A percentile compares a stretch with the other conserved stretches of the same genome.
These are phyloP conservation scores for Ogataea zsoltii DNA, from an alignment of 805 yeast species.

Conservation along the genomic window DNA sequence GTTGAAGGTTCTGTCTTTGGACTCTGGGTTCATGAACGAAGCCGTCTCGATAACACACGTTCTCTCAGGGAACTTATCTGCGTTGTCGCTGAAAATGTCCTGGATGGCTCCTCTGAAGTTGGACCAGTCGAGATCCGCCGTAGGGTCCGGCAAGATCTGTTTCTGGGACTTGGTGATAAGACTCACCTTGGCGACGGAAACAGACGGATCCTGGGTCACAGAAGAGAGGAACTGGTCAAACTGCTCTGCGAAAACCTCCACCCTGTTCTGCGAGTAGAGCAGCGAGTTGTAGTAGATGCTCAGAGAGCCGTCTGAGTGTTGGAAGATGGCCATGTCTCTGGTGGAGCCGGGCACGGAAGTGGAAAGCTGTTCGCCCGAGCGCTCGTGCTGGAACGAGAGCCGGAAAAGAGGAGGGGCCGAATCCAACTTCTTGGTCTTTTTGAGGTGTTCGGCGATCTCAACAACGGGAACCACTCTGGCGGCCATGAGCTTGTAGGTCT, in stretches of 20 bases:
- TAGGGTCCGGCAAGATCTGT: conserved; percentile 79
- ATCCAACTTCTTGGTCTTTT: conserved; percentile 50
- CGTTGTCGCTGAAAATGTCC: conserved; percentile 89
- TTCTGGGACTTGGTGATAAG: conserved; percentile 70
- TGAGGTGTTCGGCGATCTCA: conserved; percentile 55
- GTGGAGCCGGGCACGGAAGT: conserved; percentile 52
- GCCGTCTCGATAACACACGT: conserved; percentile 92
- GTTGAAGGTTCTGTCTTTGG: conserved; percentile 69
- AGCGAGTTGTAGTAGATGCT: conserved; percentile 71
- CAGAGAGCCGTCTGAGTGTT: conserved; percentile 35
- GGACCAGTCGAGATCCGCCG: conserved; percentile 82
- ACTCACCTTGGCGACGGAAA: conserved; percentile 57
- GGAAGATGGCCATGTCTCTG: conserved; percentile 65
- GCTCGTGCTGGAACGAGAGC: conserved; percentile 54
- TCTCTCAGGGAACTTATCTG: conserved; percentile 80
- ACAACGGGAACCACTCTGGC: conserved; percentile 48
- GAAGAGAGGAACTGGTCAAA: conserved; percentile 51
- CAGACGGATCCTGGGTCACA: conserved; percentile 38
- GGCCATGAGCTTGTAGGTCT: conserved; percentile 39
- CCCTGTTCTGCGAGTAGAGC: conserved; percentile 69
- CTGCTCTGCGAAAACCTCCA: conserved; percentile 72
- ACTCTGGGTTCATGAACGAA: conserved; percentile 53
- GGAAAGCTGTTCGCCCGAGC: conserved; percentile 41
- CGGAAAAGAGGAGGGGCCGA: conserved; percentile 64
- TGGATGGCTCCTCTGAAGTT: conserved; percentile 94